Evolutionary conservation across 2,329 filamentous ascomycete species (phyloP).

Genomic region (Claviceps lovelessii): DNA sequence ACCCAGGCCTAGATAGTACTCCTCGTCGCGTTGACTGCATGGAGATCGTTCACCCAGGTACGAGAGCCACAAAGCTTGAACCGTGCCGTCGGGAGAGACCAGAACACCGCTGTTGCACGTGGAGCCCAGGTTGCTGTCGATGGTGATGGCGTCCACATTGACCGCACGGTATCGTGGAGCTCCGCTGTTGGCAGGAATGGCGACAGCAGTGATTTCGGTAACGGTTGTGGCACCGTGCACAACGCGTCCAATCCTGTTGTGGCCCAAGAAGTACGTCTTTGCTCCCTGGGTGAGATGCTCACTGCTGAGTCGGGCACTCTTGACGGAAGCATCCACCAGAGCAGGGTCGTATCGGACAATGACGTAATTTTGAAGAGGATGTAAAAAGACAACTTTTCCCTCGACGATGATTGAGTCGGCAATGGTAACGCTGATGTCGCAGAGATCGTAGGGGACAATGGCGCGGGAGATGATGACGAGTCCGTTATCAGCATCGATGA

Average conservation of each 20-base stretch:
- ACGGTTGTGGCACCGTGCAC: constrained; percentile 90
- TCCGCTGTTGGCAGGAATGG: constrained; percentile 83
- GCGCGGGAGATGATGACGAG: constrained; percentile 88
- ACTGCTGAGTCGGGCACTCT: constrained; percentile 70
- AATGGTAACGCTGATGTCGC: constrained; percentile 90
- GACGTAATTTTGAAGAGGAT: constrained; percentile 92
- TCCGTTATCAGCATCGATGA: constrained; percentile 94
- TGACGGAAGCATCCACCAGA: constrained; percentile 84
- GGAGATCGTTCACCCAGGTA: constrained; percentile 82
- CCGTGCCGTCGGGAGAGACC: constrained; percentile 75
- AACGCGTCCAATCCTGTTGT: constrained; percentile 87
- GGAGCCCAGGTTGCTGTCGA: constrained; percentile 80
- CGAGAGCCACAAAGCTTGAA: constrained; percentile 91
- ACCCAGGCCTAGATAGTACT: constrained; percentile 87
- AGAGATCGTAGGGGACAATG: constrained; percentile 90
- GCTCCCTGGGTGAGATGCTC: constrained; percentile 82
- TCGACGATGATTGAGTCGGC: constrained; percentile 92
- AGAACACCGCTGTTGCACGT: constrained; percentile 92
- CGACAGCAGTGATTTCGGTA: constrained; percentile 92
- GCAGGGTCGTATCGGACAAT: constrained; percentile 89
- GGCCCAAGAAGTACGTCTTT: constrained; percentile 93
- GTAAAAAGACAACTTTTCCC: constrained; percentile 88
- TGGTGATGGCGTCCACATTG: constrained; percentile 92
- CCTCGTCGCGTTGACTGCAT: constrained; percentile 72
- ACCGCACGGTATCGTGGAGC: constrained; percentile 88